Evolutionary conservation across 2,329 filamentous ascomycete species (phyloP).

Genomic region (Xenoacremonium recifei): DNA sequence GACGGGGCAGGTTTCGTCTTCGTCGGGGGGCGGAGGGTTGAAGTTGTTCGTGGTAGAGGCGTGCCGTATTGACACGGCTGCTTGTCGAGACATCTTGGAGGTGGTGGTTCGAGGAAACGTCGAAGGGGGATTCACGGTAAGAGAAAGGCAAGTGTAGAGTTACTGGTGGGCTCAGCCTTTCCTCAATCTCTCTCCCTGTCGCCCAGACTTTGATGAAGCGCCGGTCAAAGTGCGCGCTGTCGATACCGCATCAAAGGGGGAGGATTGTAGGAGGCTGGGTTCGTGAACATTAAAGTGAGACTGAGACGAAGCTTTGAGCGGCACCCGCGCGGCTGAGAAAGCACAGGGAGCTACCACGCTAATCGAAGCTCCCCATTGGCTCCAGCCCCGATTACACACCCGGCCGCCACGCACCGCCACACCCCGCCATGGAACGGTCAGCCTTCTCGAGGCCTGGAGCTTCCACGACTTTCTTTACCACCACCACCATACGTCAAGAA

Average conservation of each 20-base stretch:
- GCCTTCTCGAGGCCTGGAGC: constrained; percentile 21
- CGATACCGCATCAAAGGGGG: no score
- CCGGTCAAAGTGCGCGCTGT: no score
- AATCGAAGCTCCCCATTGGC: constrained; percentile 18
- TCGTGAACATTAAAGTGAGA: constrained; percentile 8
- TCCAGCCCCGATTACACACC: background rate
- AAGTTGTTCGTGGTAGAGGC: constrained; percentile 11
- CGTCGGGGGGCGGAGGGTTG: constrained; percentile 19
- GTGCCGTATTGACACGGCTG: constrained; percentile 25
- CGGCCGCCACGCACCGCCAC: constrained; percentile 8
- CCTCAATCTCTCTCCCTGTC: no score
- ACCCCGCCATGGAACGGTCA: constrained; percentile 27
- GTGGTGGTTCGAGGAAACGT: background rate
- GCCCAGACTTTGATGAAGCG: no score
- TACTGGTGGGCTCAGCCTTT: no score
- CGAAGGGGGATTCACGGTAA: background rate
- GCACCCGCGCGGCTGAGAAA: constrained; percentile 26
- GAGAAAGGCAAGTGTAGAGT: background rate
- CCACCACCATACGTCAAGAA: constrained; percentile 1
- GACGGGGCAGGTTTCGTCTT: constrained; percentile 83
- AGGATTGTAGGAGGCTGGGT: background rate
- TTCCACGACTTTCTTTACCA: constrained; percentile 12
- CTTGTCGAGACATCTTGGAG: background rate
- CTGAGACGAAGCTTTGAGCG: constrained; percentile 12
- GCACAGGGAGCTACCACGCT: constrained; percentile 8